Evolutionary conservation across 768 basidiomycete species (phyloP), one percentile per base, ranked within the genome.

Genomic region (Dentipellis fragilis): DNA sequence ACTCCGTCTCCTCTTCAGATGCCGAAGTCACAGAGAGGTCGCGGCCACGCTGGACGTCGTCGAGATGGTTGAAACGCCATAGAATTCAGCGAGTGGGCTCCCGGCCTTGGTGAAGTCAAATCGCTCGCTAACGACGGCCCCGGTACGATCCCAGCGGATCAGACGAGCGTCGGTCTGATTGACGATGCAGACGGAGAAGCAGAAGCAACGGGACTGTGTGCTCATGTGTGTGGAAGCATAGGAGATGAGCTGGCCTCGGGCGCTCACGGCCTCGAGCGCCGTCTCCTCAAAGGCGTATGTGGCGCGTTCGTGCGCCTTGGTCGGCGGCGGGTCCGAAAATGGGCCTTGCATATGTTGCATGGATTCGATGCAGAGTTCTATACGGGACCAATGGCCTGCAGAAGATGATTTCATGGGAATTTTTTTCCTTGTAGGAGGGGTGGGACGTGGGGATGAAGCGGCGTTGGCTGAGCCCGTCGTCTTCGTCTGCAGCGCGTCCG

Each of bases 131-230:
- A 57, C 52, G 8, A 54, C 21, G 14, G 39, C 52, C 9, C 51
- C 56, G 16, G 34, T n/a, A 17, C 52, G 52, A 17, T 57, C 56
- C 56, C 52, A 54, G 16, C 38, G 38, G 10, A 57, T n/a, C 14
- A 57, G 46, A 10, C 56, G 36, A 9, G 51, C 36, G 16, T 11
- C 36, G 21, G 16, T 11, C 10, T 2, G 4, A n/a, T 21, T 2
- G 3, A 57, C 34, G n/a, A 49, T 21, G n/a, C n/a, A n/a, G 10
- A 57, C 23, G 19, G 19, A 50, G 52, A 57, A 54, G 5, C 22
- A 7, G 23, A 42, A 49, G 35, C 47, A 34, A 1, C 52, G 47
- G 36, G n/a, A 54, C 17, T 52, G 51, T 8, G 14, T 10, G 37
- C 10, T 7, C 12, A 29, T 4, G 14, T 52, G 51, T 4, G 35